Conservation (phyloP, 2,329 filamentous ascomycete species). For the Penicillium olsonii region DNA sequence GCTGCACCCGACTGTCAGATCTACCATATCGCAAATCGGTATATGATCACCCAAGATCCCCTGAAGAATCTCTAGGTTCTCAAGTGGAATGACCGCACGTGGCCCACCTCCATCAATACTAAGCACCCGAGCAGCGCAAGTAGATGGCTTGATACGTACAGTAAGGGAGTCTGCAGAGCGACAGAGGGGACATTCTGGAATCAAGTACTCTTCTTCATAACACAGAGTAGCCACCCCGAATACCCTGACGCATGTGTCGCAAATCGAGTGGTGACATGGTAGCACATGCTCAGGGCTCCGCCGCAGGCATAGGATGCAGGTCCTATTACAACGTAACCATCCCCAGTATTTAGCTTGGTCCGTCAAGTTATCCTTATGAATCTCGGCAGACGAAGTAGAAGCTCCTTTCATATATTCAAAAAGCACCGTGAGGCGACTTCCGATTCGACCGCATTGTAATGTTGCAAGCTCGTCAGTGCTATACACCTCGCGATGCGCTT, state of each 20-base stretch:
- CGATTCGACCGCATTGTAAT: conserved; percentile 5
- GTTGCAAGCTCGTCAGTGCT: not conserved
- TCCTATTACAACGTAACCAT: conserved; percentile 6
- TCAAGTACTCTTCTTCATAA: conserved; percentile 8
- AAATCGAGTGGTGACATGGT: conserved; percentile 7
- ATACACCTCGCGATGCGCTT: not conserved
- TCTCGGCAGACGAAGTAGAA: not conserved
- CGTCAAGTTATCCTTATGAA: conserved; percentile 1
- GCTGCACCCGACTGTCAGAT: conserved; percentile 7
- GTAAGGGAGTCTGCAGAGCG: conserved; percentile 15
- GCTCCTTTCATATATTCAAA: not conserved
- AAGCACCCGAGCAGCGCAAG: conserved; percentile 34
- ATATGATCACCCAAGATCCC: conserved; percentile 4
- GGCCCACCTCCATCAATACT: conserved; percentile 40
- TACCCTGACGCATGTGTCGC: conserved; percentile 6
- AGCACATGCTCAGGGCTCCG: conserved; percentile 7
- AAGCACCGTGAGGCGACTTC: not conserved
- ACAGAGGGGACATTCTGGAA: conserved; percentile 30
- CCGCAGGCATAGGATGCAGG: conserved; percentile 5
- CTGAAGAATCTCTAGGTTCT: conserved; percentile 14
- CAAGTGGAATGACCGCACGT: conserved; percentile 18
- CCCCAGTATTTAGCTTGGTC: conserved; percentile 6
- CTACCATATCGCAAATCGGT: conserved; percentile 3
- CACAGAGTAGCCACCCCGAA: conserved; percentile 1
- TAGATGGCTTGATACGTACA: conserved; percentile 34